These are phyloP conservation scores for Arthrobotrys pseudoclavata DNA, from an alignment of 2,329 filamentous ascomycete species.

Conservation along the genomic window DNA sequence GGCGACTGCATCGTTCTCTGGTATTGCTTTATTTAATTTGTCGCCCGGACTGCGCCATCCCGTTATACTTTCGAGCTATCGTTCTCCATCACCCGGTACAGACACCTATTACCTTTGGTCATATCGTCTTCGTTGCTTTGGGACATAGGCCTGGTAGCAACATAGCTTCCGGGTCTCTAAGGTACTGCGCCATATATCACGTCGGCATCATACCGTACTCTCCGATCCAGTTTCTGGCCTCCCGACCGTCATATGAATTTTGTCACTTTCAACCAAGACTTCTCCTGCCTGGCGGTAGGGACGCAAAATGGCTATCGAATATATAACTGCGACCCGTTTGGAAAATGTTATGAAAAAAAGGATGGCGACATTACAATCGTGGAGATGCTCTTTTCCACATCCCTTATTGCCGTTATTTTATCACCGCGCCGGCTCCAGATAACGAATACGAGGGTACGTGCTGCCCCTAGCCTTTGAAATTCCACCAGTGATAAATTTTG, in stretches of 20 bases:
- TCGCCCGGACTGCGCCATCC: neutral
- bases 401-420: conserved; percentile 90
- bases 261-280: conserved; percentile 99
- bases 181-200: neutral
- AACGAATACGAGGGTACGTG: conserved; percentile 90
- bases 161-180: no score
- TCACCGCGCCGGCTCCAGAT: conserved; percentile 94
- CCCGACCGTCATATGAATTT: conserved; percentile 80
- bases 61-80: neutral
- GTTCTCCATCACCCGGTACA: neutral
- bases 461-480: conserved; percentile 7
- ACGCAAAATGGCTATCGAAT: conserved; percentile 95
- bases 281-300: conserved; percentile 94
- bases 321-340: conserved; percentile 96
- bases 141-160: neutral
- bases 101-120: no score
- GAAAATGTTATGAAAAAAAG: conserved; percentile 92
- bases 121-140: neutral
- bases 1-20: neutral
- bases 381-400: conserved; percentile 99
- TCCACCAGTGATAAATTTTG: neutral
- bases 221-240: neutral
- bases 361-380: conserved; percentile 96
- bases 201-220: neutral
- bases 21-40: neutral